phyloP scores from a whole-genome alignment of 2,329 filamentous ascomycete genomes.

The Clarireedia homoeocarpa region DNA sequence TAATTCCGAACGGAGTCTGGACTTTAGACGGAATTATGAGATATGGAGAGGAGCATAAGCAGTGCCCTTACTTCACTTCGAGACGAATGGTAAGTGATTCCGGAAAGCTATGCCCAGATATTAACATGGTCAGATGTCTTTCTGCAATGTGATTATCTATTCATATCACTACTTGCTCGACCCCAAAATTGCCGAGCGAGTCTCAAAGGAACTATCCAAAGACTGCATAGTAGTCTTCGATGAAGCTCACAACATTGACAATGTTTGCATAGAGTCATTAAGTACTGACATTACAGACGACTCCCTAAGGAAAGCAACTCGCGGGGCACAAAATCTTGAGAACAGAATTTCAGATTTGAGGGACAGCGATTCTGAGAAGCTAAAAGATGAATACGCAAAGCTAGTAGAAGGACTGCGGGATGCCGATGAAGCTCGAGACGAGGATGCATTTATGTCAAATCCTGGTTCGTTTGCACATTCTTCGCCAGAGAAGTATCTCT shows the following conservation, averaged over 20 bases:
- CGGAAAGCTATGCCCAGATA: neutral
- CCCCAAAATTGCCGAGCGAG: slow-evolving; percentile 83
- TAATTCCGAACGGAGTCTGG: slow-evolving; percentile 92
- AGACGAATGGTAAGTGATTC: slow-evolving; percentile 69
- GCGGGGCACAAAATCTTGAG: slow-evolving; percentile 86
- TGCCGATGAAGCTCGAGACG: slow-evolving; percentile 80
- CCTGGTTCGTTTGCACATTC: slow-evolving; percentile 39
- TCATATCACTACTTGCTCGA: slow-evolving; percentile 98
- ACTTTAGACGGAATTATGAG: slow-evolving; percentile 81
- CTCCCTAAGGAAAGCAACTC: slow-evolving; percentile 80
- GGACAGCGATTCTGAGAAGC: slow-evolving; percentile 85
- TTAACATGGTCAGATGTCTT: slow-evolving; percentile 65
- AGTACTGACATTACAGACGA: slow-evolving; percentile 97
- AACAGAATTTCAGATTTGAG: slow-evolving; percentile 91
- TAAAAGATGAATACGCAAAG: slow-evolving; percentile 93
- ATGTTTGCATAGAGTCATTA: slow-evolving; percentile 95
- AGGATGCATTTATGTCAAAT: slow-evolving; percentile 96
- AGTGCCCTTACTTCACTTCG: slow-evolving; percentile 95
- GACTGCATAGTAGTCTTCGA: slow-evolving; percentile 99
- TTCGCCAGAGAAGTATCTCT: neutral
- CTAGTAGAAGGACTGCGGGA: slow-evolving; percentile 85
- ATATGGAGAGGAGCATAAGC: slow-evolving; percentile 92
- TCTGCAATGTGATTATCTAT: slow-evolving; percentile 99
- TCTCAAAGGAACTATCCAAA: slow-evolving; percentile 87
- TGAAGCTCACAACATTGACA: slow-evolving; percentile 98